These are phyloP conservation scores for Aspergillus sp. DNA, from an alignment of 2,329 filamentous ascomycete species.

Conservation along the genomic window DNA sequence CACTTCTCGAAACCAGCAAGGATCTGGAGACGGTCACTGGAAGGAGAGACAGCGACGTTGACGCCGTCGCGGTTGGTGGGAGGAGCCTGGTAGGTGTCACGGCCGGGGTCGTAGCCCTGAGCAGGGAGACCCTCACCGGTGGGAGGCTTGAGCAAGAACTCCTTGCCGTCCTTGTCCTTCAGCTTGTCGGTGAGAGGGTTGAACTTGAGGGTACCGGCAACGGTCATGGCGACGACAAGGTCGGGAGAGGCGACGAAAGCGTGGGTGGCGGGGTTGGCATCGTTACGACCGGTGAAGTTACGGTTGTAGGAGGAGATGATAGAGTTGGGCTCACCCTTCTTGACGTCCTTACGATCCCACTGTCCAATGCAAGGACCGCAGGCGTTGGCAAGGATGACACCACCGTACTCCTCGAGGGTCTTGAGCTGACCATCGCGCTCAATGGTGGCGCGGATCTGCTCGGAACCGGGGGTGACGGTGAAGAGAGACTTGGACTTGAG, in stretches of 20 bases:
- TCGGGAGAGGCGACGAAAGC: slow-evolving; percentile 91
- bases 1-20: slow-evolving; percentile 82
- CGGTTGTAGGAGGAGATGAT: slow-evolving; percentile 99
- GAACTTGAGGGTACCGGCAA: slow-evolving; percentile 85
- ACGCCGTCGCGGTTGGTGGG: slow-evolving; percentile 75
- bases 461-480: slow-evolving; percentile 92
- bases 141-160: slow-evolving; percentile 84
- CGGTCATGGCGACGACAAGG: slow-evolving; percentile 80
- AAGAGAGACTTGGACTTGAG: slow-evolving; percentile 92
- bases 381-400: slow-evolving; percentile 91
- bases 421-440: slow-evolving; percentile 85
- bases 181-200: slow-evolving; percentile 91
- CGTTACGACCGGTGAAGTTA: slow-evolving; percentile 98
- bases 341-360: slow-evolving; percentile 91
- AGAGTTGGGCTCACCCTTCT: slow-evolving; percentile 94
- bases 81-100: slow-evolving; percentile 94
- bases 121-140: slow-evolving; percentile 77
- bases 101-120: slow-evolving; percentile 84
- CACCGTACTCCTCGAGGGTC: slow-evolving; percentile 95
- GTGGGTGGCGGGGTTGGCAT: slow-evolving; percentile 92
- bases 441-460: slow-evolving; percentile 95
- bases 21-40: slow-evolving; percentile 91
- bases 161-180: slow-evolving; percentile 93
- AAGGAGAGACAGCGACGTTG: slow-evolving; percentile 78
- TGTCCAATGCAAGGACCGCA: slow-evolving; percentile 92